Evolutionary conservation across 305 asterid species (phyloP), one percentile per base, ranked within the genome.

Genomic region (Euphrasia arctica): DNA sequence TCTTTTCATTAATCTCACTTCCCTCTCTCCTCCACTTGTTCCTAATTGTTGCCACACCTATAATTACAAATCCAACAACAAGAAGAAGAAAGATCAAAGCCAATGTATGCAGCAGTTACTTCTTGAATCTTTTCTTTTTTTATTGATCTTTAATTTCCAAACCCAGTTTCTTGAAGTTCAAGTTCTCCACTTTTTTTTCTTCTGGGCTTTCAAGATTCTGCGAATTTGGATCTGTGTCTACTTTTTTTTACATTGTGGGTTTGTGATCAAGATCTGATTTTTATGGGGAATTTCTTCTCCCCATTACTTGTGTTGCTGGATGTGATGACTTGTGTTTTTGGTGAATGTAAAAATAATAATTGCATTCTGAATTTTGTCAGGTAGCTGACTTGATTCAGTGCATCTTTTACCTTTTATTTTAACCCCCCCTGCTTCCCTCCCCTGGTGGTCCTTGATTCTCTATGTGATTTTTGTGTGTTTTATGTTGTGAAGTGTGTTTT

Each of bases 381-480:
- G 77, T 34, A 68, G 74, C 79, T 71, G 80, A 77, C 82, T 74
- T 72, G 75, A 74, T 71, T 76, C 80, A 69, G 62, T 69, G 58
- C 63, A 28, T 42, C 68, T 79, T 70, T 69, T 65, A 74, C 62
- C 56, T 28, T 27, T 75, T 63, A 63, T 51, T 27, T 55, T 60
- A 25, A 25, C 27, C 27, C 27, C 27, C 27, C 27, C 27, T 25
- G 27, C 27, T 25, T 25, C 27, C 27, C 27, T 25, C 27, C 27
- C 27, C 27, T 25, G 68, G 74, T 78, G 83, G 82, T 77, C 85
- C 85, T 82, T 78, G 80, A 79, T 82, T 76, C 77, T 74, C 76
- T 76, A 54, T 65, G 60, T 67, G 76, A 58, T 39, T 73, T 42
- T 57, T 63, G 13, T 61, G 75, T 70, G 72, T 67, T 74, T 60